phyloP scores from a whole-genome alignment of 2,329 filamentous ascomycete genomes.

The Epichloe sibirici region DNA sequence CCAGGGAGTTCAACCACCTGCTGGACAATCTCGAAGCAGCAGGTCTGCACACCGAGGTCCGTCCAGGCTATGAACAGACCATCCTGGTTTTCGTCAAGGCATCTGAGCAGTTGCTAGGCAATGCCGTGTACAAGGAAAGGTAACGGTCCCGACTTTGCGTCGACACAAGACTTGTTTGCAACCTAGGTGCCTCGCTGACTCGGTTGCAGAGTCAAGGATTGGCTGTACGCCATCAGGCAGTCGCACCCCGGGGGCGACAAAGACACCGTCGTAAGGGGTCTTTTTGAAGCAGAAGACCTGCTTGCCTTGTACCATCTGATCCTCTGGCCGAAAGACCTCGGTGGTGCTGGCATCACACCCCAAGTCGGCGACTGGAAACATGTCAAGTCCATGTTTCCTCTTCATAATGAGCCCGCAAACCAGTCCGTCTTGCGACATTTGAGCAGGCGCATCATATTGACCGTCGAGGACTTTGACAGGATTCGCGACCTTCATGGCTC shows the following conservation, averaged over 20 bases:
- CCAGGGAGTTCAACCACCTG: slow-evolving; percentile 29
- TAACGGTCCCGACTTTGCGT: slow-evolving; percentile 13
- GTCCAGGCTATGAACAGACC: slow-evolving; percentile 54
- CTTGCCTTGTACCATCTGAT: slow-evolving; percentile 60
- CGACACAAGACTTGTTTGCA: not conserved
- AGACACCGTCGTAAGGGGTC: slow-evolving; percentile 37
- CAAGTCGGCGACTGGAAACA: slow-evolving; percentile 46
- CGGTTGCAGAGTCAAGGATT: slow-evolving; percentile 52
- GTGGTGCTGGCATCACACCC: slow-evolving; percentile 51
- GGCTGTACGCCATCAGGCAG: slow-evolving; percentile 57
- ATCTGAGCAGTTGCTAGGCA: slow-evolving; percentile 49
- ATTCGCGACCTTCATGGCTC: slow-evolving; percentile 52
- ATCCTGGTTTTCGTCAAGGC: slow-evolving; percentile 56
- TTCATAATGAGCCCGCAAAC: slow-evolving; percentile 48
- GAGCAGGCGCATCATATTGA: slow-evolving; percentile 39
- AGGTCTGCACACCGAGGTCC: slow-evolving; percentile 58
- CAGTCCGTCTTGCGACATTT: slow-evolving; percentile 43
- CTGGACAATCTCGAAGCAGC: slow-evolving; percentile 47
- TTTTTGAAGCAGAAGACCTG: slow-evolving; percentile 52
- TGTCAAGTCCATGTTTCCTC: slow-evolving; percentile 47
- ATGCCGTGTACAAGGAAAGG: slow-evolving; percentile 56
- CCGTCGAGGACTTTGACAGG: slow-evolving; percentile 39
- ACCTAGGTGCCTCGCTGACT: not conserved
- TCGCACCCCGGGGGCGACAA: slow-evolving; percentile 45
- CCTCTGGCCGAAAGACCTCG: slow-evolving; percentile 41